Evolutionary conservation across 2,329 filamentous ascomycete species (phyloP).

Genomic region (Mycosphaerelloides madeirae): DNA sequence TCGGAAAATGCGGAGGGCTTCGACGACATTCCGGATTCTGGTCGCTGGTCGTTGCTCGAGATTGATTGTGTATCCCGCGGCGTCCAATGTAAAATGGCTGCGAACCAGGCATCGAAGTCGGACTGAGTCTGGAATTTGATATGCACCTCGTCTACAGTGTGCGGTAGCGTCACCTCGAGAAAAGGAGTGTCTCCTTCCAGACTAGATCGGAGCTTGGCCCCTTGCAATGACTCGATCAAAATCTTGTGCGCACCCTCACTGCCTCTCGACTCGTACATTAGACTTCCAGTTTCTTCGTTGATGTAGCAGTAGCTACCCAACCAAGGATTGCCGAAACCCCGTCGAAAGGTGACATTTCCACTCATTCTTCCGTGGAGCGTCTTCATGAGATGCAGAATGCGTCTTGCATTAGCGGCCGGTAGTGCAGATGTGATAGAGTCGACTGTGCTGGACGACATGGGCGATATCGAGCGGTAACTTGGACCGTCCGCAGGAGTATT

Average conservation of each 20-base stretch:
- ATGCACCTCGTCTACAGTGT: constrained; percentile 56
- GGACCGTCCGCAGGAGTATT: constrained; percentile 19
- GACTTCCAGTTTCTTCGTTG: constrained; percentile 66
- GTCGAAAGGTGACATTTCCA: constrained; percentile 69
- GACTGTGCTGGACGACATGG: constrained; percentile 27
- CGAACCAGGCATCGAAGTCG: constrained; percentile 75
- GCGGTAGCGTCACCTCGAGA: constrained; percentile 49
- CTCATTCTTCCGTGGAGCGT: constrained; percentile 73
- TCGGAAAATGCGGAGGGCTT: constrained; percentile 15
- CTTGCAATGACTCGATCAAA: constrained; percentile 68
- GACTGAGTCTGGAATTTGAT: constrained; percentile 60
- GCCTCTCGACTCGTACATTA: constrained; percentile 70
- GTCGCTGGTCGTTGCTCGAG: constrained; percentile 17
- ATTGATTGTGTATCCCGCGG: constrained; percentile 35
- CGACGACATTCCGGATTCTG: constrained; percentile 16
- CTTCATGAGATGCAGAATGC: constrained; percentile 71
- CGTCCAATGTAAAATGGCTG: constrained; percentile 73
- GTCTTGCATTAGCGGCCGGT: constrained; percentile 55
- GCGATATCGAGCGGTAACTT: constrained; percentile 26
- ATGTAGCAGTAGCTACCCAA: constrained; percentile 69
- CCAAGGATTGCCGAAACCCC: constrained; percentile 60
- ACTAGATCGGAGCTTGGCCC: constrained; percentile 60
- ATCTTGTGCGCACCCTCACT: constrained; percentile 60
- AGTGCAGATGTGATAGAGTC: constrained; percentile 27
- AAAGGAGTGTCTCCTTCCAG: constrained; percentile 47